Base-by-base conservation (phyloP, 805 yeast genomes). In the Kazachstania taianensis region DNA sequence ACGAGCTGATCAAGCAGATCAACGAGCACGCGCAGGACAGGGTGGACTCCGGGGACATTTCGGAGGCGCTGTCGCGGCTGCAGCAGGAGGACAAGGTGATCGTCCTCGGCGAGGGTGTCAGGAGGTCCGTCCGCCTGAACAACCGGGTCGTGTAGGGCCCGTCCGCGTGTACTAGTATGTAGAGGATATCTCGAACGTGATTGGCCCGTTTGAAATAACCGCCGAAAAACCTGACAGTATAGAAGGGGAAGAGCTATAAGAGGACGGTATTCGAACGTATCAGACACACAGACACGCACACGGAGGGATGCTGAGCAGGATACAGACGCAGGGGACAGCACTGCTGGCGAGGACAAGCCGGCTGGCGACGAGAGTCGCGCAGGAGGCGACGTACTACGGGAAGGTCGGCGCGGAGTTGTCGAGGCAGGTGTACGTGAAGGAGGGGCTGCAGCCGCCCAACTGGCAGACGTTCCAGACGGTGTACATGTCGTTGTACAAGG, bases 391-490 rank as follows among this genome's bases (percentile, higher is more conserved):
- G 40, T 92, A 84, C 81, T 92, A 92, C 82, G 66, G 77, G 39
- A 73, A 72, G 50, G 75, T 72, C 30, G 59, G 68, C 33, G 68
- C 61, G 40, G 75, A 73, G 54, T 45, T 71, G 30, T 67, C 73
- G 15, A 63, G 63, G 50, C 67, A 65, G 62, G 82, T 92, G 43
- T 92, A 89, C 75, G 66, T 78, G 57, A 81, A 82, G 64, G 98
- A 92, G 69, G 94, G 86, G 45, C 67, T 92, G 51, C 83, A 94
- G 43, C 97, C 97, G 45, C 98, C 98, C 52, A 59, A 84, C 28
- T 52, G 70, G 42, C 72, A 73, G 38, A 85, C 85, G 61, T 70
- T 89, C 68, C 78, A 81, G 67, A 66, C 72, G 46, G 84, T 82
- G 28, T 86, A 81, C 72, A 61, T 70, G 48, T 55, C 65, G 20